Evolutionary conservation across 371 early-diverging fungal species (phyloP).

Genomic region (Mortierella sp.): DNA sequence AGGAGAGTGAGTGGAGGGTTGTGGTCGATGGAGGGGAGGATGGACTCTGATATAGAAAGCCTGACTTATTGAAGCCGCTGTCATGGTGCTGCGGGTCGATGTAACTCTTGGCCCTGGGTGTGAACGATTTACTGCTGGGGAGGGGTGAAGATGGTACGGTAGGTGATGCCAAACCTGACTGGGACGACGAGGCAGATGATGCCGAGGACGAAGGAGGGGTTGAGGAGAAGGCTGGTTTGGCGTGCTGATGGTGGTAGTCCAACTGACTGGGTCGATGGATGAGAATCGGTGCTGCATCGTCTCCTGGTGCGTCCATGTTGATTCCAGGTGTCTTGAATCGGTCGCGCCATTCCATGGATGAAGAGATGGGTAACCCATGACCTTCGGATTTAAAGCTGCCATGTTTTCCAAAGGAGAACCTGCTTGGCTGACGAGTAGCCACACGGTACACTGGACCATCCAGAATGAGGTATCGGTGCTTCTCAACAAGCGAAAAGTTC

Average conservation of each 20-base stretch:
- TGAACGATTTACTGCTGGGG: slow-evolving; percentile 7
- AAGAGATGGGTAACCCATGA: slow-evolving; percentile 3
- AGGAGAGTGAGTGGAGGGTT: slow-evolving; percentile 37
- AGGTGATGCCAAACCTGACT: slow-evolving; percentile 23
- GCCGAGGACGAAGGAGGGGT: slow-evolving; percentile 22
- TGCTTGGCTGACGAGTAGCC: slow-evolving; percentile 34
- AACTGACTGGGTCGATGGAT: slow-evolving; percentile 44
- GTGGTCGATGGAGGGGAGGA: slow-evolving; percentile 37
- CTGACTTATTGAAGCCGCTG: background rate
- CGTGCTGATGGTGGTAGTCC: slow-evolving; percentile 45
- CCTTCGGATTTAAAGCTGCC: slow-evolving; percentile 28
- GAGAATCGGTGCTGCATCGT: slow-evolving; percentile 17
- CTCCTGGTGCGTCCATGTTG: background rate
- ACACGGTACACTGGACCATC: slow-evolving; percentile 54
- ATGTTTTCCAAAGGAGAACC: slow-evolving; percentile 20
- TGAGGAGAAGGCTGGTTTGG: slow-evolving; percentile 39
- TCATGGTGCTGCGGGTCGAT: slow-evolving; percentile 16
- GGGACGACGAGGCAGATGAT: slow-evolving; percentile 29
- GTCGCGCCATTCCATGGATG: slow-evolving; percentile 34
- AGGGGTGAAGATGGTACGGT: slow-evolving; percentile 4
- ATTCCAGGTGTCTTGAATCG: slow-evolving; percentile 29
- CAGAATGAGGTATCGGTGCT: slow-evolving; percentile 48
- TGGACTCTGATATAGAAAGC: slow-evolving; percentile 17
- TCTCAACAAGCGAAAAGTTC: slow-evolving; percentile 51
- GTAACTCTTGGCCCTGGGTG: slow-evolving; percentile 18